These are phyloP conservation scores for Malania oleifera DNA, from an alignment of 164 flowering plant genomes.

Conservation along the genomic window DNA sequence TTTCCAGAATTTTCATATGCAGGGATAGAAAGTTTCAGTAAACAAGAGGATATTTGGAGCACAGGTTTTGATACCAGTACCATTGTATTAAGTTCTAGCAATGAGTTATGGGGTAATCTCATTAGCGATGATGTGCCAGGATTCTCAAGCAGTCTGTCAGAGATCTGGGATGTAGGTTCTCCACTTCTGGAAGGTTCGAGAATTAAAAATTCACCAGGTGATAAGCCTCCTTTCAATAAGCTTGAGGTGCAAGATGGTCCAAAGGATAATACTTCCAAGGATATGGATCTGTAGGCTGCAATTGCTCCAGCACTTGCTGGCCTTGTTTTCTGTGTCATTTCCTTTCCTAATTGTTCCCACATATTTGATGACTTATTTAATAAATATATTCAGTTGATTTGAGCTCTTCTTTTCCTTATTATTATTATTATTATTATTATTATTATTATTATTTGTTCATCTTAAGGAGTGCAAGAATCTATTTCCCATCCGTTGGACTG, in stretches of 20 bases:
- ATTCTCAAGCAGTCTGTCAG: conserved; percentile 30
- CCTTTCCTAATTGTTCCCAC: conserved; percentile 4
- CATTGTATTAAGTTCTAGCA: conserved; percentile 35
- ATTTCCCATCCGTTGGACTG: background rate
- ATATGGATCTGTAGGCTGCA: conserved; percentile 30
- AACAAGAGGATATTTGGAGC: conserved; percentile 52
- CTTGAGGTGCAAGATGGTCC: conserved; percentile 21
- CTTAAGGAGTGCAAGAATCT: background rate
- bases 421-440: background rate
- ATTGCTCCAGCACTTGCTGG: conserved; percentile 14
- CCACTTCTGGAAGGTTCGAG: conserved; percentile 36
- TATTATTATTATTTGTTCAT: background rate
- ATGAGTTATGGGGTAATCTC: conserved; percentile 44
- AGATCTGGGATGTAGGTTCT: conserved; percentile 54
- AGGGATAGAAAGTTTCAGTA: conserved; percentile 27
- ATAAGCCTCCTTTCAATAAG: conserved; percentile 29
- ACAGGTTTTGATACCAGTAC: conserved; percentile 36
- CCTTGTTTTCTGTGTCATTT: conserved; percentile 15
- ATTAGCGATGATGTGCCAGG: conserved; percentile 35
- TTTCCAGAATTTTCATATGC: conserved; percentile 30
- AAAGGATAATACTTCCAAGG: conserved; percentile 17
- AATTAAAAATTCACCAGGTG: conserved; percentile 36
- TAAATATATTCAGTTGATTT: conserved; percentile 13
- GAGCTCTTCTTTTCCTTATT: background rate
- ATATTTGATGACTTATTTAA: conserved; percentile 12